Base-by-base conservation (phyloP, 2,329 filamentous ascomycete species). In the Cryphonectria radicalis region DNA sequence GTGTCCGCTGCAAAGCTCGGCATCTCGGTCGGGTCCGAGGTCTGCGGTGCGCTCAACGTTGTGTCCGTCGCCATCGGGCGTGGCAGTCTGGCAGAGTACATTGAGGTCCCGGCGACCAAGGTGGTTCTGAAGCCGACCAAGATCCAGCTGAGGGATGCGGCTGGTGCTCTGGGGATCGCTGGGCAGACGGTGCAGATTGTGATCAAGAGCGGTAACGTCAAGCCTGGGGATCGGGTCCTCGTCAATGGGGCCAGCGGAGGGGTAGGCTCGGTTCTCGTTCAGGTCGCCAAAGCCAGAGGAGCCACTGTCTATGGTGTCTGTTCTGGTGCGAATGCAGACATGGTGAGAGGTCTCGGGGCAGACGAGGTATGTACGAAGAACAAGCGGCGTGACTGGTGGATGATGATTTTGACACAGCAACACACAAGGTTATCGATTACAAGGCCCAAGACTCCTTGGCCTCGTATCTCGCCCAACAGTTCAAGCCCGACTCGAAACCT, bases 201-300 rank as follows among this genome's bases (percentile, higher is more conserved):
- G 66, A 57, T 80, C 57, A 73, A 70, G 11, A 76, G 77, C 53
- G 75, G 77, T 0, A 55, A 67, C 2, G 53, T 80, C 6, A 62
- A 63, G 64, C 7, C 19, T 3, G 76, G 76, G 4, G 73, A 78
- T 46, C 74, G 70, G 2, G 83, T 87, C 50, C 74, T 88, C 63
- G 78, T 87, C 4, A 85, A 87, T 73, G 86, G 84, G 4, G 86
- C 84, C 28, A 86, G 85, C 74, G 85, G 86, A 0, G 85, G 84
- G 17, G 83, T 88, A 7, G 86, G 86, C 17, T 80, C 81, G 28
- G 74, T 87, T 66, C 78, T 81, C 1, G 77, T 86, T 63, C 86
- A 88, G 77, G 81, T 85, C n/a, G 73, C 78, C 74, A 79, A 85
- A 73, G 80, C 83, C 57, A 73, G 78, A 67, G 76, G 79, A 0